Conservation (phyloP, 176 grass and related monocot species). For the Bolboschoenus planiculmis region DNA sequence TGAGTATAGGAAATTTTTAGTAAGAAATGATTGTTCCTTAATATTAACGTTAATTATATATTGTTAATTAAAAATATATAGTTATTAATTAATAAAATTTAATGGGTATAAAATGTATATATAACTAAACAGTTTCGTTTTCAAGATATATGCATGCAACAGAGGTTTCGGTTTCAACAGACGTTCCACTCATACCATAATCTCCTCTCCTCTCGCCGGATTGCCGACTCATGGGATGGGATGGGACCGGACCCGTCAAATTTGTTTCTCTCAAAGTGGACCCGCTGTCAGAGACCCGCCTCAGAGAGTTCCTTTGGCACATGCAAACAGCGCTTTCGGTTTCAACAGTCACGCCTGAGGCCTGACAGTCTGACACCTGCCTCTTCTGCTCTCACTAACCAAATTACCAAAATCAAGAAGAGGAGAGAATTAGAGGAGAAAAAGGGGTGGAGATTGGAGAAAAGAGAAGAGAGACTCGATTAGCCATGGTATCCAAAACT, state of each 20-base stretch:
- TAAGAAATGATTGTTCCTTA: too few relatives aligned
- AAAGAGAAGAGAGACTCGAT: background rate
- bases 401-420: background rate
- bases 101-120: too few relatives aligned
- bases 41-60: too few relatives aligned
- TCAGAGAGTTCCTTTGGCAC: background rate
- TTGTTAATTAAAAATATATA: too few relatives aligned
- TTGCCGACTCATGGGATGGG: too few relatives aligned
- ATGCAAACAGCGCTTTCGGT: background rate
- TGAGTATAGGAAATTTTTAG: too few relatives aligned
- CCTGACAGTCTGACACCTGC: slow-evolving; percentile 1
- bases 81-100: too few relatives aligned
- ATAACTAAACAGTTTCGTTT: too few relatives aligned
- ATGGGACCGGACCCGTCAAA: too few relatives aligned
- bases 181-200: background rate
- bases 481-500: slow-evolving; percentile 14
- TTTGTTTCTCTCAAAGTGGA: too few relatives aligned
- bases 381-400: background rate
- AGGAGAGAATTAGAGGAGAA: background rate
- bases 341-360: background rate
- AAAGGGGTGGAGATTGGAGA: background rate
- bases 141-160: background rate
- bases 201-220: background rate
- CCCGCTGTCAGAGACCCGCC: background rate
- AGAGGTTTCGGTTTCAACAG: background rate